Base-by-base conservation (phyloP, 306 rosid species). In the Pterocarpus santalinus region DNA sequence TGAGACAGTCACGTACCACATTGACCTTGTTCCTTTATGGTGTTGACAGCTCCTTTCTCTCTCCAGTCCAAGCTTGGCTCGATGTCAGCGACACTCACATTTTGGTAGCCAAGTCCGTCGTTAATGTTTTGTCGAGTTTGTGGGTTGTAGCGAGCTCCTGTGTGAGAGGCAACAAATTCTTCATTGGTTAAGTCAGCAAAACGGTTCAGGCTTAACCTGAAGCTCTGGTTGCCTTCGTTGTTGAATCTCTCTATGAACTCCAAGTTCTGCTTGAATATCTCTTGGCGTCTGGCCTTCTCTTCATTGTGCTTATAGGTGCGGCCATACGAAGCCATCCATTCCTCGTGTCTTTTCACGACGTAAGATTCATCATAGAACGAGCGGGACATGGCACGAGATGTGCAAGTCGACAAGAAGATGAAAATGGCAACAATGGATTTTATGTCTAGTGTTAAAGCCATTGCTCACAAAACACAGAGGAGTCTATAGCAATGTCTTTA, bases 251-350 rank as follows among this genome's bases (percentile, higher is more conserved):
- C 49, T 32, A 76, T 47, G 49, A 76, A 76, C 8, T 76, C 72
- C 34, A 33, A n/a, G 62, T 62, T 62, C 4, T 76, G 35, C 80
- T 63, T 63, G 80, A 76, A 76, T 68, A 78, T 78, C 43, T 78
- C 8, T n/a, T 8, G 76, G 2, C 76, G 69, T 9, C 0, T 78
- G 28, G 8, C 5, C 47, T 78, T 67, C 75, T 78, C 82, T 43
- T n/a, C 60, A 14, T 61, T 2, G 67, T 78, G 5, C 7, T 41
- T 11, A 3, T 78, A 78, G 5, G 14, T 28, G 47, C 76, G 76
- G 13, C 38, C 82, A 10, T 55, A 6, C 33, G 2, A 0, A 10
- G 8, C 46, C 75, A 68, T 68, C 82, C 75, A 68, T 16, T 41
- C 22, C 11, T 68, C 82, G 15, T 78, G 82, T 52, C 10, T 43